Percentiles rank a stretch among this genome's conserved stretches.
Conservation (phyloP, 2,329 filamentous ascomycete species). For the Trichophyton rubrum region DNA sequence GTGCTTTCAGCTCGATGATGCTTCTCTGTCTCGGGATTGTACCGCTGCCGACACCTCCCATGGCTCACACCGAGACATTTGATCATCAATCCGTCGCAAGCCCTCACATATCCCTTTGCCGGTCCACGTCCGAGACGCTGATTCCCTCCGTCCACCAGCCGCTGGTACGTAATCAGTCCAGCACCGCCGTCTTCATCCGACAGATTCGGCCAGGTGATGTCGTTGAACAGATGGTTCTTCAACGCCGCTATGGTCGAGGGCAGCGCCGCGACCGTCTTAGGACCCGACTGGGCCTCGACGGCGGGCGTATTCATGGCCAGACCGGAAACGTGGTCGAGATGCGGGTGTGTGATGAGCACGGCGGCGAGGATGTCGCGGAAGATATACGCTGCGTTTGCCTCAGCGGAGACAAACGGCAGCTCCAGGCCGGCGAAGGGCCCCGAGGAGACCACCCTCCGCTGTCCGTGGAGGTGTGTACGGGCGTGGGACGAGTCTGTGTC, state of each 20-base stretch:
- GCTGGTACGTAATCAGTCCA: conserved; percentile 79
- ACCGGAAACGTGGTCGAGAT: conserved; percentile 84
- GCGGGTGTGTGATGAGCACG: conserved; percentile 91
- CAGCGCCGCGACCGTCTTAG: conserved; percentile 75
- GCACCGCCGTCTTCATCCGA: conserved; percentile 93
- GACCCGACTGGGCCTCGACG: conserved; percentile 59
- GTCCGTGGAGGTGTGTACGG: conserved; percentile 14
- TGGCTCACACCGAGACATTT: conserved; percentile 82
- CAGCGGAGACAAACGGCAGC: conserved; percentile 52
- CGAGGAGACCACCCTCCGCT: conserved; percentile 23
- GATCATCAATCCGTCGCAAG: conserved; percentile 78
- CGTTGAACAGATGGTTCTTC: conserved; percentile 93
- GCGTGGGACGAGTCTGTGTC: too few relatives aligned
- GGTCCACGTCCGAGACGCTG: conserved; percentile 69
- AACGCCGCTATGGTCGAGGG: conserved; percentile 84
- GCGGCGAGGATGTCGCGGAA: conserved; percentile 69
- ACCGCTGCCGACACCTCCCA: conserved; percentile 70
- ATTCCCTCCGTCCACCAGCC: conserved; percentile 79
- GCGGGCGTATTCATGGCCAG: conserved; percentile 90
- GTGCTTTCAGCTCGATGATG: conserved; percentile 48
- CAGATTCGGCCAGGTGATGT: conserved; percentile 93
- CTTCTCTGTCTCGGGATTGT: conserved; percentile 33
- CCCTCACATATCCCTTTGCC: conserved; percentile 70
- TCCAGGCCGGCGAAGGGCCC: conserved; percentile 74
- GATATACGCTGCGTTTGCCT: conserved; percentile 70